These are phyloP conservation scores for Hypericum androsaemum DNA, from an alignment of 345 rosid genomes.

Conservation along the genomic window DNA sequence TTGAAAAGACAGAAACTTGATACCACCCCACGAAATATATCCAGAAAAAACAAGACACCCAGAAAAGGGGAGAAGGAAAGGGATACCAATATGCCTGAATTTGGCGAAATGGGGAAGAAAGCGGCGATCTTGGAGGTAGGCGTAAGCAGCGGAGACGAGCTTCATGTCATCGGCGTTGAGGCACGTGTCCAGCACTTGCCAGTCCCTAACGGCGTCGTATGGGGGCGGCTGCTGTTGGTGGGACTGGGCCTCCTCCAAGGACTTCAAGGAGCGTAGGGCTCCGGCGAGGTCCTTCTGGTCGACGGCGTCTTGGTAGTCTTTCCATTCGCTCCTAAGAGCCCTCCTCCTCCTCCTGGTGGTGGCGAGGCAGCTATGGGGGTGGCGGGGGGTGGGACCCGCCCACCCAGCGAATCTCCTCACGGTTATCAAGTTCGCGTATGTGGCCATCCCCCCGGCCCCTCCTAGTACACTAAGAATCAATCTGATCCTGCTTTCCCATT, in stretches of 20 bases:
- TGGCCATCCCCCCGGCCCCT: too few species aligned
- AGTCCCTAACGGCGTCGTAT: constrained; percentile 37
- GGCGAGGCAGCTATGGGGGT: too few species aligned
- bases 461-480: too few species aligned
- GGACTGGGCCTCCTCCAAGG: constrained; percentile 16
- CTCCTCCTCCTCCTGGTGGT: too few species aligned
- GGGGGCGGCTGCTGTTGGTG: constrained; percentile 7
- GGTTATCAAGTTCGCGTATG: too few species aligned
- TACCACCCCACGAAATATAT: neutral
- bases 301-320: constrained; percentile 81
- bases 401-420: too few species aligned
- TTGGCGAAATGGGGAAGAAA: constrained; percentile 67
- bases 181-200: constrained; percentile 83
- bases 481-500: too few species aligned
- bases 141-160: constrained; percentile 65
- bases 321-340: constrained; percentile 35
- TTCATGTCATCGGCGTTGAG: constrained; percentile 88
- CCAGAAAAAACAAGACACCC: neutral
- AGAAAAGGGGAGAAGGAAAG: neutral
- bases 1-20: neutral
- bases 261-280: constrained; percentile 70
- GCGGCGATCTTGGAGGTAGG: constrained; percentile 50
- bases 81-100: constrained; percentile 51
- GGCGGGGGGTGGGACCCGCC: too few species aligned
- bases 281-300: constrained; percentile 71